Evolutionary conservation across 805 yeast species (phyloP), one percentile per base, ranked within the genome.

Genomic region (Suhomyces kilbournensis): DNA sequence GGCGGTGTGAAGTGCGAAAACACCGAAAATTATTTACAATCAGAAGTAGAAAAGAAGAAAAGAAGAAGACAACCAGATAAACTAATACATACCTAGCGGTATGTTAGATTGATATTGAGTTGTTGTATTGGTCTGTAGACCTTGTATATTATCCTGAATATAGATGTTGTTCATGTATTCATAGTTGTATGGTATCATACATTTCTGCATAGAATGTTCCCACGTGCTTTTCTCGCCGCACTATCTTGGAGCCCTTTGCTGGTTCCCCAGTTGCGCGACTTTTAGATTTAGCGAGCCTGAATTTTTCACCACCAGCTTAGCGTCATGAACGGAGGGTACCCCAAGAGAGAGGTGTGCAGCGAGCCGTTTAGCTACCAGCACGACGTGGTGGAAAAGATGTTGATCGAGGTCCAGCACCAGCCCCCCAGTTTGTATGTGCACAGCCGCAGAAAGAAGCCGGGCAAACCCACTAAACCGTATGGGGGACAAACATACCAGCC

Each of bases 341-440:
- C 72, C 30, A 59, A 60, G 47, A 65, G 76, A 32, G 47, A 55
- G 43, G 52, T 71, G 40, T 49, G 55, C 19, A 49, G 59, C 39
- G 74, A 68, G 58, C 64, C 75, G 49, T 73, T 73, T 60, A 66
- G 62, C 20, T 56, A 58, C 54, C 77, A 73, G 55, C 42, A 65
- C 46, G 76, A 71, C 43, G 44, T 62, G 30, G 65, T 73, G 44
- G 69, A 67, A 44, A 69, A 63, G 53, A 62, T 66, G 28, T 54
- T 63, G 55, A 59, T 69, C 48, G 77, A 72, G 53, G 60, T 60
- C 23, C 69, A 69, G 52, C 62, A 63, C 56, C 74, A 69, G 56
- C 75, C 76, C 5, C 14, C 34, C 20, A 32, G 55, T 20, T 32
- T 57, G 35, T 63, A 55, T 42, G 45, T 45, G 42, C 28, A 23